Conservation (phyloP, 768 basidiomycete genomes). For the Naganishia antarctica region DNA sequence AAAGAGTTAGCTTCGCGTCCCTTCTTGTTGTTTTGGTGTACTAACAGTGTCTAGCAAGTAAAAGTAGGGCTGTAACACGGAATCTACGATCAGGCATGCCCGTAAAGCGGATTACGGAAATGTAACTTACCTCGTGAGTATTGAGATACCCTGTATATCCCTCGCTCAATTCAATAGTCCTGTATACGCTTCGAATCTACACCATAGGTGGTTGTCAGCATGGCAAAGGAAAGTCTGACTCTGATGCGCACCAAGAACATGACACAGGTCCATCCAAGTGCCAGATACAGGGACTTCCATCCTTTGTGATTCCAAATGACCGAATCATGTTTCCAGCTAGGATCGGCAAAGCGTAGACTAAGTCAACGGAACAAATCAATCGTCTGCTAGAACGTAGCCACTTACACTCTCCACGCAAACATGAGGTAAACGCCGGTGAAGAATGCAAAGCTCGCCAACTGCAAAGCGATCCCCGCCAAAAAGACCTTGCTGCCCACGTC, state of each 20-base stretch:
- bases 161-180: conserved; percentile 45
- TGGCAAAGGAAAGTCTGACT: not conserved
- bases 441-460: conserved; percentile 43
- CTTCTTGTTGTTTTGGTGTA: no score
- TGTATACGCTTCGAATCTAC: conserved; percentile 43
- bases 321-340: conserved; percentile 35
- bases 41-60: conserved; percentile 40
- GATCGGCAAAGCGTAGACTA: no score
- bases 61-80: conserved; percentile 31
- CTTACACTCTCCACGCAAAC: conserved; percentile 43
- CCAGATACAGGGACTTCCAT: conserved; percentile 47
- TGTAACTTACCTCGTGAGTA: conserved; percentile 37
- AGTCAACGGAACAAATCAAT: no score
- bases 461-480: conserved; percentile 47
- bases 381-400: no score
- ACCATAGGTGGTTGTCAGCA: not conserved
- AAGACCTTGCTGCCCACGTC: conserved; percentile 45
- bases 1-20: no score
- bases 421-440: conserved; percentile 41
- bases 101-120: not conserved
- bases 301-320: conserved; percentile 38
- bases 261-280: conserved; percentile 47
- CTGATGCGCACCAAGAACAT: conserved; percentile 38
- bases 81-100: not conserved
- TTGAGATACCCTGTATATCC: conserved; percentile 47